phyloP scores from a whole-genome alignment of 2,329 filamentous ascomycete genomes.

The Diaporthe caulivora region DNA sequence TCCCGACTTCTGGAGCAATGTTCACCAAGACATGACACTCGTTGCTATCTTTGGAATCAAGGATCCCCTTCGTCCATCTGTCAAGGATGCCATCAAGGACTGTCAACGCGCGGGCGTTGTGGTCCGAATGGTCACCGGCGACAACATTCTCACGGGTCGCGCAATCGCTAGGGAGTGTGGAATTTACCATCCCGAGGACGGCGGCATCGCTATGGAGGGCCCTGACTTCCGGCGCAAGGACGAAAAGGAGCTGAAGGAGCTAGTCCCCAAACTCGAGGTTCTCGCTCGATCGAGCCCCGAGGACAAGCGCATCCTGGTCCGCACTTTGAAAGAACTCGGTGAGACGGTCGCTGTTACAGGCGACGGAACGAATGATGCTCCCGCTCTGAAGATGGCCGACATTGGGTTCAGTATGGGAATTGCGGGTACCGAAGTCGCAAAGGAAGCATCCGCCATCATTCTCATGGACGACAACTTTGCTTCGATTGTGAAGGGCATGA shows the following conservation, averaged over 20 bases:
- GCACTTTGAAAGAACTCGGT: constrained; percentile 30
- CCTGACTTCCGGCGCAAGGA: constrained; percentile 27
- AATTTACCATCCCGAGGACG: constrained; percentile 45
- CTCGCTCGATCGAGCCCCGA: constrained; percentile 34
- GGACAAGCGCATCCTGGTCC: constrained; percentile 36
- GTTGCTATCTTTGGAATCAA: constrained; percentile 80
- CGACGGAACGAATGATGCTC: constrained; percentile 36
- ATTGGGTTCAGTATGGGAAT: constrained; percentile 35
- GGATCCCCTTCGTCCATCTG: constrained; percentile 77
- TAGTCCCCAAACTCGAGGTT: constrained; percentile 33
- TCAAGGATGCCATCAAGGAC: constrained; percentile 74
- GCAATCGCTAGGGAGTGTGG: constrained; percentile 74
- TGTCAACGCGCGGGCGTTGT: constrained; percentile 77
- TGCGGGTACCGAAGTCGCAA: constrained; percentile 34
- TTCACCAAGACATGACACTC: constrained; percentile 81
- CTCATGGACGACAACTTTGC: constrained; percentile 37
- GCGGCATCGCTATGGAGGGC: constrained; percentile 38
- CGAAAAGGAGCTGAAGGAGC: constrained; percentile 33
- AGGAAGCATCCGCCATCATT: constrained; percentile 36
- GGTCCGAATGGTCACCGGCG: constrained; percentile 81
- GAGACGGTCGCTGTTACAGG: constrained; percentile 34
- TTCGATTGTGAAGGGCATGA: constrained; percentile 63
- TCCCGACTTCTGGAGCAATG: constrained; percentile 66
- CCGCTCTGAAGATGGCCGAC: constrained; percentile 36
- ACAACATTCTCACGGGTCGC: constrained; percentile 74